These are phyloP conservation scores for Candida sanyaensis DNA, from an alignment of 1,139 yeast species.

Conservation along the genomic window DNA sequence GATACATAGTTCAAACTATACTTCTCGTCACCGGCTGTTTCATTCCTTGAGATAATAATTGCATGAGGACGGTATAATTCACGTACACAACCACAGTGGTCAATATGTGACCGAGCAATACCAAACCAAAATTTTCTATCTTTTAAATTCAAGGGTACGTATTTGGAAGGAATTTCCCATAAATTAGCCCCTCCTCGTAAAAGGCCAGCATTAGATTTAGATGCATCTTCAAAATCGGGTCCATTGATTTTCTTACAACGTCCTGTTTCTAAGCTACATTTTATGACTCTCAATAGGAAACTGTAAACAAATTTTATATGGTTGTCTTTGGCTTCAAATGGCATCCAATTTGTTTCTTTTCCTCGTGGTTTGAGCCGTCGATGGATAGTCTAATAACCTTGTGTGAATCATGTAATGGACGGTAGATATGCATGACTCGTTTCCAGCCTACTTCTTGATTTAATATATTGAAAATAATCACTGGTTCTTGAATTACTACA, in stretches of 20 bases:
- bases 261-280: slow-evolving; percentile 18
- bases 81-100: slow-evolving; percentile 36
- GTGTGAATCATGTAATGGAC: slow-evolving; percentile 27
- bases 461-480: slow-evolving; percentile 46
- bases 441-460: slow-evolving; percentile 20
- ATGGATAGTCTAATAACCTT: slow-evolving; percentile 25
- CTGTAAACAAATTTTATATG: slow-evolving; percentile 19
- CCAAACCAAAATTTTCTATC: slow-evolving; percentile 35
- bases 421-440: slow-evolving; percentile 32
- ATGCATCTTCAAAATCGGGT: slow-evolving; percentile 16
- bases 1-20: slow-evolving; percentile 20
- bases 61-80: slow-evolving; percentile 23
- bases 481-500: slow-evolving; percentile 36
- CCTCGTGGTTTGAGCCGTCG: slow-evolving; percentile 18
- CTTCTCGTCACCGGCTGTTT: not conserved
- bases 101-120: slow-evolving; percentile 37
- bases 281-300: slow-evolving; percentile 20
- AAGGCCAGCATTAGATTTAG: slow-evolving; percentile 17
- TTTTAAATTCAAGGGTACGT: slow-evolving; percentile 9
- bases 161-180: slow-evolving; percentile 9
- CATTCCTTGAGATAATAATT: slow-evolving; percentile 17
- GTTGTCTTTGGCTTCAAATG: slow-evolving; percentile 28
- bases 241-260: slow-evolving; percentile 17
- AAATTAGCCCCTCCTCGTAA: slow-evolving; percentile 22
- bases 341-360: slow-evolving; percentile 48